Evolutionary conservation across 2,329 filamentous ascomycete genomes (phyloP).

Genomic region (Dothideomycetes sp.): DNA sequence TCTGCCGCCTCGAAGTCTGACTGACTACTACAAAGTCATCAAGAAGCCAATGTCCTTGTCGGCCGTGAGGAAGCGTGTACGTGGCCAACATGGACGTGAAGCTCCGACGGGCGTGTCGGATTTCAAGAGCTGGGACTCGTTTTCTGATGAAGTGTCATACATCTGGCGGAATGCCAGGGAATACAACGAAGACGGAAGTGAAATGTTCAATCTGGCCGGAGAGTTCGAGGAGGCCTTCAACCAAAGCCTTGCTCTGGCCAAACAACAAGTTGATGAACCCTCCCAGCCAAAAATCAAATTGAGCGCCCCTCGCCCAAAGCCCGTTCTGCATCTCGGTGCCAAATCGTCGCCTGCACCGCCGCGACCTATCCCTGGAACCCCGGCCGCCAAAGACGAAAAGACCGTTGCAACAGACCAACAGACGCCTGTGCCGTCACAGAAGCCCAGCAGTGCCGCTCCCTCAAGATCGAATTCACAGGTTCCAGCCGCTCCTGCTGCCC

Average conservation of each 20-base stretch:
- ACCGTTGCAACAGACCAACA: constrained; percentile 37
- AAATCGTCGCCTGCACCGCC: constrained; percentile 33
- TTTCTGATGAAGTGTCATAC: constrained; percentile 69
- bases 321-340: constrained; percentile 27
- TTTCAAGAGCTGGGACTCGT: constrained; percentile 72
- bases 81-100: constrained; percentile 60
- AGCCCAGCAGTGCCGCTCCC: constrained; percentile 26
- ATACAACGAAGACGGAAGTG: constrained; percentile 87
- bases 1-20: constrained; percentile 63
- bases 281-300: constrained; percentile 71
- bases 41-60: constrained; percentile 70
- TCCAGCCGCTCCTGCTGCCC: background rate
- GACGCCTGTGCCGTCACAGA: constrained; percentile 21
- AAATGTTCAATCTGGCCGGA: constrained; percentile 66
- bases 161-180: constrained; percentile 83
- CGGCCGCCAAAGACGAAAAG: constrained; percentile 46
- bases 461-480: constrained; percentile 18
- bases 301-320: constrained; percentile 49
- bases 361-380: constrained; percentile 40
- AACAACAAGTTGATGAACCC: constrained; percentile 62
- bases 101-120: constrained; percentile 53
- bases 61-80: constrained; percentile 66
- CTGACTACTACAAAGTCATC: constrained; percentile 82
- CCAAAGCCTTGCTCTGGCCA: constrained; percentile 60
- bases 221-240: constrained; percentile 70